A percentile compares a stretch with the other conserved stretches of the same genome.
Evolutionary conservation across 2,329 filamentous ascomycete genomes (phyloP).

Genomic region (Penicillium sp.): DNA sequence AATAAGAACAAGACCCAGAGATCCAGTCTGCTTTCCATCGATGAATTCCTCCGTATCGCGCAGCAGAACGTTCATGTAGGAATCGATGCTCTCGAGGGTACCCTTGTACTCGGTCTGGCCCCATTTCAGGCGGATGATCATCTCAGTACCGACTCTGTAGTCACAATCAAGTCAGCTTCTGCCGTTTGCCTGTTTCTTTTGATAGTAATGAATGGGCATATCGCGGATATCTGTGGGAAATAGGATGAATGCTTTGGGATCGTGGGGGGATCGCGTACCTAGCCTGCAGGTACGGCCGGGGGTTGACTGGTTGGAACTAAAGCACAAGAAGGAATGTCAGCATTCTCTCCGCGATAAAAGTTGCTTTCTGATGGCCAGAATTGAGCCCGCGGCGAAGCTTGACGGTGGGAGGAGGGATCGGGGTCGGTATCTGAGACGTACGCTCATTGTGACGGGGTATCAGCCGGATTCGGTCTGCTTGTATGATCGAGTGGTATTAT

Average conservation of each 20-base stretch:
- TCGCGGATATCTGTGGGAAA: not conserved
- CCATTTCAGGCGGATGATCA: constrained; percentile 95
- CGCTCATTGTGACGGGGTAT: constrained; percentile 32
- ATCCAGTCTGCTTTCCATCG: constrained; percentile 79
- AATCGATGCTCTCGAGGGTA: constrained; percentile 86
- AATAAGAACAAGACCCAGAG: constrained; percentile 88
- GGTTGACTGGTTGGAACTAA: constrained; percentile 90
- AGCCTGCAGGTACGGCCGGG: constrained; percentile 91
- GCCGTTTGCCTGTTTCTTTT: not conserved
- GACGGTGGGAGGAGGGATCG: not conserved
- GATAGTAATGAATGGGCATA: not conserved
- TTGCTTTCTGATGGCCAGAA: not conserved
- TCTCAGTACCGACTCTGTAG: constrained; percentile 78
- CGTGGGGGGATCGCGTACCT: constrained; percentile 62
- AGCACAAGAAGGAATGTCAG: constrained; percentile 7
- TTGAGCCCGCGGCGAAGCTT: not conserved
- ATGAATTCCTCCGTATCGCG: constrained; percentile 90
- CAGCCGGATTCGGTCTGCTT: constrained; percentile 1
- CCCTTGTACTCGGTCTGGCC: constrained; percentile 97
- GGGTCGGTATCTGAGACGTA: constrained; percentile 18
- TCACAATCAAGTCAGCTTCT: constrained; percentile 11
- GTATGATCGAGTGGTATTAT: not conserved
- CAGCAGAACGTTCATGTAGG: constrained; percentile 98
- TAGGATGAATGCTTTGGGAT: not conserved
- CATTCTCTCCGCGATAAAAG: not conserved